These are phyloP conservation scores for Gyrodon lividus DNA, from an alignment of 768 basidiomycete genomes.

Conservation along the genomic window DNA sequence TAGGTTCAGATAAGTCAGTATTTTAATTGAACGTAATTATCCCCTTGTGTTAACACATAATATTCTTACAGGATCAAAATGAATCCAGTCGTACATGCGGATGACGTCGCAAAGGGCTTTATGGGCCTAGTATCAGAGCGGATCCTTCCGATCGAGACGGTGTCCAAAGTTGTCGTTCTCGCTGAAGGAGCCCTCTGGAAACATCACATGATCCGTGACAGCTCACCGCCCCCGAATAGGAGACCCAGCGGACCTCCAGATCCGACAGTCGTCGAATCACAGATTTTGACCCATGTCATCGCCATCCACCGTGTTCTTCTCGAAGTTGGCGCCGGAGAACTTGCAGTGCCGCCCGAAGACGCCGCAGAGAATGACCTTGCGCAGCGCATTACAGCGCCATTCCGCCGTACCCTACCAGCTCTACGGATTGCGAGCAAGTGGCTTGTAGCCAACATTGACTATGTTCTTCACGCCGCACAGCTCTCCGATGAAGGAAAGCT, in stretches of 20 bases:
- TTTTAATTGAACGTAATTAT: not conserved
- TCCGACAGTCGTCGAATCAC: constrained; percentile 53
- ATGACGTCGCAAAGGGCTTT: constrained; percentile 56
- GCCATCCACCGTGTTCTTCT: constrained; percentile 63
- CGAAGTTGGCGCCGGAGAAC: constrained; percentile 61
- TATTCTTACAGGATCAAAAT: constrained; percentile 32
- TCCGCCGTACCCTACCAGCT: constrained; percentile 83
- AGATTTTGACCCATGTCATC: constrained; percentile 66
- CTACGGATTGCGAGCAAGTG: constrained; percentile 89
- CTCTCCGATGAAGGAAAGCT: constrained; percentile 21
- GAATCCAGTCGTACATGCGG: constrained; percentile 48
- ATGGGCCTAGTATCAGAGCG: constrained; percentile 61
- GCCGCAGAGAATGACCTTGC: constrained; percentile 60
- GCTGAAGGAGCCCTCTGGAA: constrained; percentile 84
- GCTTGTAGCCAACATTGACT: constrained; percentile 74
- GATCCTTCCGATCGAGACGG: constrained; percentile 69
- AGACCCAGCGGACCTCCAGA: constrained; percentile 20
- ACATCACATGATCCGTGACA: constrained; percentile 68
- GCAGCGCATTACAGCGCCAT: constrained; percentile 80
- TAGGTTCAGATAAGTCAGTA: constrained; percentile 54
- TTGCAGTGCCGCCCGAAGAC: constrained; percentile 56
- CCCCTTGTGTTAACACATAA: constrained; percentile 3
- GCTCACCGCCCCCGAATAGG: constrained; percentile 30
- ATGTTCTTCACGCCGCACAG: constrained; percentile 50
- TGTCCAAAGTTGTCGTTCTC: constrained; percentile 70